These are phyloP conservation scores for Cercospora berteroae DNA, from an alignment of 2,329 filamentous ascomycete species.

Conservation along the genomic window DNA sequence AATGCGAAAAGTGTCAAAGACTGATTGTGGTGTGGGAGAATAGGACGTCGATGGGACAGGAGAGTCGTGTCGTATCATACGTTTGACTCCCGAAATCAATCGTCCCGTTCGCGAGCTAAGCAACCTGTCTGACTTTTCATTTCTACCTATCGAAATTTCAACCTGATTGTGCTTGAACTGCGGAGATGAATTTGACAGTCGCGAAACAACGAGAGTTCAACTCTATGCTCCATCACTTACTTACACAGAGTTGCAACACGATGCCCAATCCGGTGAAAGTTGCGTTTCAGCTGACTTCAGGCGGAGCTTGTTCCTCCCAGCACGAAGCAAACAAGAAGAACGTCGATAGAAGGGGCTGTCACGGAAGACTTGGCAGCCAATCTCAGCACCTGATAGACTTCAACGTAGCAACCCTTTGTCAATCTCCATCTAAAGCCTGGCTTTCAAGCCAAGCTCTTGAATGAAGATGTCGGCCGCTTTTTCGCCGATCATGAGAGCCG, in stretches of 20 bases:
- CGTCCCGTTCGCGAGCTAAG: background rate
- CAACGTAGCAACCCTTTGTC: background rate
- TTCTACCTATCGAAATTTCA: background rate
- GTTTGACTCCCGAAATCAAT: background rate
- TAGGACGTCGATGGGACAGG: background rate
- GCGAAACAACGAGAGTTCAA: background rate
- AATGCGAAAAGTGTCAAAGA: background rate
- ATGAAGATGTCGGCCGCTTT: conserved; percentile 44
- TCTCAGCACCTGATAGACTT: background rate
- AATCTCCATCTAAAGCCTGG: conserved; percentile 10
- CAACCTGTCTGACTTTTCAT: background rate
- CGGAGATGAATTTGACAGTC: background rate
- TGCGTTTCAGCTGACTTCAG: background rate
- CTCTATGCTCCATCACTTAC: background rate
- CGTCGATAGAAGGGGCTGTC: background rate
- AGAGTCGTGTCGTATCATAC: background rate
- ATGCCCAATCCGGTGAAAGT: background rate
- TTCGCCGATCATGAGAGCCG: conserved; percentile 44
- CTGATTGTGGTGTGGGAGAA: background rate
- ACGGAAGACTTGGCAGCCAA: background rate
- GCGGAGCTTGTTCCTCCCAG: background rate
- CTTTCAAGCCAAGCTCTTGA: conserved; percentile 38
- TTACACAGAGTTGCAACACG: background rate
- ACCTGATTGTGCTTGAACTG: background rate
- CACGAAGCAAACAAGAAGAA: background rate